Base-by-base conservation (phyloP, 2,329 filamentous ascomycete genomes). In the Ophiostoma quercus region DNA sequence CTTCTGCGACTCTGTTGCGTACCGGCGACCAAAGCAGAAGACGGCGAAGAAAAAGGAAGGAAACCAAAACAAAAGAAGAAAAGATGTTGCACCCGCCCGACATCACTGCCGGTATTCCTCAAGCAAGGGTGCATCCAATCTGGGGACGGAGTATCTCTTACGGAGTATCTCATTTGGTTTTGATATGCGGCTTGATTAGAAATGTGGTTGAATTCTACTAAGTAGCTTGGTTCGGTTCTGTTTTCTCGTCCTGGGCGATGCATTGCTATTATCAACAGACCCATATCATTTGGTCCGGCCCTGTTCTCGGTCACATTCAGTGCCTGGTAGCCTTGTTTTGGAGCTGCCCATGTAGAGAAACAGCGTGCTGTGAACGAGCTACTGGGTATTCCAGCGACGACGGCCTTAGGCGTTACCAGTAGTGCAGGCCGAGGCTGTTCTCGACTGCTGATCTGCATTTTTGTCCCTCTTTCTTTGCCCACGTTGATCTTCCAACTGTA, bases 281-380 rank as follows among this genome's bases (percentile, higher is more conserved):
- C 51, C 51, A 57, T 29, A 25, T 57, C n/a, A 57, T 57, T 25
- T 57, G 51, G 51, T 25, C 62, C 62, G 32, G 62, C 19, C 29
- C 62, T 65, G 34, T 65, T 65, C 62, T 65, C 62, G 62, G 62
- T 25, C 32, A 65, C 62, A 65, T 41, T 65, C 34, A 14, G 62
- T 16, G 34, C 29, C n/a, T 14, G 62, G 7, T 65, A 41, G 62
- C 62, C 62, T 65, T 39, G 34, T 22, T 65, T 65, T 39, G 19
- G 25, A 25, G 25, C 62, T 41, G 32, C 6, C 32, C 34, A 65
- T 65, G 62, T 65, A 65, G 62, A 65, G 16, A 65, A 65, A 65
- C 32, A 22, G 32, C 60, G 29, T 19, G 19, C 43, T 19, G 5
- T 47, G 16, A n/a, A 47, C 16, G 43, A 19, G 19, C 14, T 47